phyloP scores from a whole-genome alignment of 208 protist species.

The Strigomonas oncopelti region DNA sequence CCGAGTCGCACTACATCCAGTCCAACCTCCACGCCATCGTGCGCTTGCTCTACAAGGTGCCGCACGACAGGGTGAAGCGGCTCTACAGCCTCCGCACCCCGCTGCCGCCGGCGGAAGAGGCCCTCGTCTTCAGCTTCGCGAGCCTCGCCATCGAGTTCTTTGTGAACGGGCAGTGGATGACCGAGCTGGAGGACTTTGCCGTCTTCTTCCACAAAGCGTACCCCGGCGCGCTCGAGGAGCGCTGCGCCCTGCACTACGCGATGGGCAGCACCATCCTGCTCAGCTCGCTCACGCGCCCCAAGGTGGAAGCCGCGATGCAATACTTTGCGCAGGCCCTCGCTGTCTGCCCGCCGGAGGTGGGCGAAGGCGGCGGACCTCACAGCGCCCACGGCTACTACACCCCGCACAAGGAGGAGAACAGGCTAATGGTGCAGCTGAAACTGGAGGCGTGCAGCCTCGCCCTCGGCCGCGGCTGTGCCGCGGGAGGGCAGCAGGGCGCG shows the following conservation, averaged over 20 bases:
- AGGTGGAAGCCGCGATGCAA: slow-evolving; percentile 39
- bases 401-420: neutral
- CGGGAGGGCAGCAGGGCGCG: too few species aligned
- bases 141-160: slow-evolving; percentile 7
- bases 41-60: neutral
- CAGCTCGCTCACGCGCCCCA: slow-evolving; percentile 27
- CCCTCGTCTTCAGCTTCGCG: neutral
- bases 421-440: neutral
- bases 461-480: slow-evolving; percentile 14
- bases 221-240: slow-evolving; percentile 37
- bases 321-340: slow-evolving; percentile 54
- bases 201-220: slow-evolving; percentile 55
- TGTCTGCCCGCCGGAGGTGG: slow-evolving; percentile 25
- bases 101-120: neutral
- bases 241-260: slow-evolving; percentile 69
- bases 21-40: neutral
- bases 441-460: slow-evolving; percentile 17
- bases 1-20: slow-evolving; percentile 34
- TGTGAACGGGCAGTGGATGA: neutral
- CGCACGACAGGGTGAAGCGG: neutral
- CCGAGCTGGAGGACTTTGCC: slow-evolving; percentile 27
- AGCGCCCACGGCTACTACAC: slow-evolving; percentile 6
- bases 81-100: slow-evolving; percentile 15
- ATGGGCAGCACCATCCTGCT: slow-evolving; percentile 52
- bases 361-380: neutral